Evolutionary conservation across 495 filamentous ascomycete species (phyloP).

Genomic region (Neurospora discreta): DNA sequence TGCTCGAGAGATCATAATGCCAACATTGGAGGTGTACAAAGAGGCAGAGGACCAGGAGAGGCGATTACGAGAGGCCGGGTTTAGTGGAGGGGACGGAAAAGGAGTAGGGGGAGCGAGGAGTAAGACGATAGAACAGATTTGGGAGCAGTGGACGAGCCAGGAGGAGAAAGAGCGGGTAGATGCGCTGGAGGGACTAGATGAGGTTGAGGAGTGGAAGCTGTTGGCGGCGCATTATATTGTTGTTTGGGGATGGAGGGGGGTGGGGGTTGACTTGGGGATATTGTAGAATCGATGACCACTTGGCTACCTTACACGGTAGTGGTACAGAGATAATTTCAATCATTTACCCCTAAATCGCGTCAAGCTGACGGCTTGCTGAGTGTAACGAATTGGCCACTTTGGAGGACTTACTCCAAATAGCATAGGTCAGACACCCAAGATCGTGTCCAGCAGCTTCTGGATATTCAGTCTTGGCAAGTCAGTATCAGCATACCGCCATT

Average conservation of each 20-base stretch:
- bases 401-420: no score
- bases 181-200: slow-evolving; percentile 77
- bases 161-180: slow-evolving; percentile 75
- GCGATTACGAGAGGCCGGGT: slow-evolving; percentile 52
- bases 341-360: not conserved
- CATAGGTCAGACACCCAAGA: no score
- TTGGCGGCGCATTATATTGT: slow-evolving; percentile 85
- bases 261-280: slow-evolving; percentile 13
- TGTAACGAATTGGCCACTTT: no score
- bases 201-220: slow-evolving; percentile 89
- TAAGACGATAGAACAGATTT: slow-evolving; percentile 62
- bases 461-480: no score
- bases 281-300: not conserved
- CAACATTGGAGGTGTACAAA: slow-evolving; percentile 64
- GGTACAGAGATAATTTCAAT: not conserved
- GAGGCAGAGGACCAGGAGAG: slow-evolving; percentile 51
- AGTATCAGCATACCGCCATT: no score
- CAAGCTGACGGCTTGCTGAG: not conserved
- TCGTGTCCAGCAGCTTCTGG: no score
- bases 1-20: slow-evolving; percentile 70
- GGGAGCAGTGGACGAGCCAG: slow-evolving; percentile 57
- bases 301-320: not conserved
- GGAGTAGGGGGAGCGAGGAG: slow-evolving; percentile 21
- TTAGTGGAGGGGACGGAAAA: slow-evolving; percentile 29
- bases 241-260: slow-evolving; percentile 54